Conservation (phyloP, 2,329 filamentous ascomycete genomes). For the Rhynchosporium agropyri region DNA sequence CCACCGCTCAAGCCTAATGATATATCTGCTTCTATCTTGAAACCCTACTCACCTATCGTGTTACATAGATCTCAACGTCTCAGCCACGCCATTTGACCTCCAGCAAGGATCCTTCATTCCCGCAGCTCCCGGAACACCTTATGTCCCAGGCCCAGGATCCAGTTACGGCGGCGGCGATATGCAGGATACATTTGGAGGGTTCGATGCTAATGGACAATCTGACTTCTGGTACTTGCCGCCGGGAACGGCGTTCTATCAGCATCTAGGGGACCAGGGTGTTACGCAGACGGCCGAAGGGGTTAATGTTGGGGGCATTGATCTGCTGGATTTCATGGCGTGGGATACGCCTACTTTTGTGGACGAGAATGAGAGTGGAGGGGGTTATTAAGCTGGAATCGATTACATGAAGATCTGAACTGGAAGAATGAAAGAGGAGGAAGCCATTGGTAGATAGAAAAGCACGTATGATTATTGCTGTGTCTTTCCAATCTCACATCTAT, state of each 20-base stretch:
- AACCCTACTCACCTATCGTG: constrained; percentile 11
- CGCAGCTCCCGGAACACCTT: constrained; percentile 47
- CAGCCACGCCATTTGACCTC: constrained; percentile 64
- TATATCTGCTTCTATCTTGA: neutral
- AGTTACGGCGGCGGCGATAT: constrained; percentile 43
- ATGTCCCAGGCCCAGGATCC: constrained; percentile 36
- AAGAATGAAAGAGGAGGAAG: neutral
- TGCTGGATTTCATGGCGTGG: constrained; percentile 71
- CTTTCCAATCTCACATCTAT: no score
- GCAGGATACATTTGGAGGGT: constrained; percentile 37
- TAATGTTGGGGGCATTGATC: constrained; percentile 66
- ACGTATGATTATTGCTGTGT: no score
- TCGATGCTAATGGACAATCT: constrained; percentile 31
- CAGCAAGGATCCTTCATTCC: constrained; percentile 58
- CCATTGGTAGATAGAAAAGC: no score
- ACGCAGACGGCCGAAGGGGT: constrained; percentile 70
- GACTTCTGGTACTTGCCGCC: constrained; percentile 71
- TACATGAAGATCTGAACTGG: neutral
- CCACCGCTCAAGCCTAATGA: neutral
- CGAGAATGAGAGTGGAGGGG: neutral
- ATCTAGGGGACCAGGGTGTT: constrained; percentile 62
- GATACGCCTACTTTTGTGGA: constrained; percentile 42
- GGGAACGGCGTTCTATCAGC: constrained; percentile 66
- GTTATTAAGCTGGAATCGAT: constrained; percentile 6
- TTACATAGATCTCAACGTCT: constrained; percentile 48